Evolutionary conservation across 208 protist species (phyloP), one percentile per base, ranked within the genome.

Genomic region (Acanthamoeba quina): DNA sequence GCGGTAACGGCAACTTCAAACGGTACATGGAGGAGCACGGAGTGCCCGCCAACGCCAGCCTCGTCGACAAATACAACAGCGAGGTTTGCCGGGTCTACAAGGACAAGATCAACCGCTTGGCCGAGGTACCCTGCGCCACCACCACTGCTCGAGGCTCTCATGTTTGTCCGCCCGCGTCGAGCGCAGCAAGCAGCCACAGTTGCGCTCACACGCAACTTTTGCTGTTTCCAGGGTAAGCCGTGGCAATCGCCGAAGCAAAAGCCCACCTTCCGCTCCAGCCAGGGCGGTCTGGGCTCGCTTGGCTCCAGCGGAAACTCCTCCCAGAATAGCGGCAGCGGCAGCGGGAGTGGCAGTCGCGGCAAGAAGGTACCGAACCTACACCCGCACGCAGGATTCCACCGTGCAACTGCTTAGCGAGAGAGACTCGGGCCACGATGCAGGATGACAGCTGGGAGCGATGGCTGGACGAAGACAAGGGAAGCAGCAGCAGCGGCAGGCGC

Each of bases 41-140:
- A 26, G 82, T 90, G 58, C 82, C 82, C 13, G 15, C n/a, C 49
- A 68, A 68, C 21, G 37, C 41, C n/a, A 90, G 82, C 52, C 49
- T 90, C 34, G 56, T 29, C 31, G 82, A 90, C 19, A 90, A 90
- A 47, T 90, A 90, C 82, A 90, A 90, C 58, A 90, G 82, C 58
- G 56, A 62, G 31, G 82, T 90, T 11, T 62, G 56, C 58, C 82
- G 58, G 7, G 56, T 90, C 24, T 90, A 90, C 56, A 90, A 90
- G 58, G 82, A 90, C 15, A 90, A 37, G 56, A 41, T 90, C n/a
- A 49, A 11, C 31, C 21, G 56, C 21, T 29, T 90, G 56, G 82
- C 82, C 19, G 58, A 90, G 58, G 82, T 90, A 68, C 74, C 19
- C 47, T 4, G 70, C 26, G 70, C 34, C 11, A 80, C 1, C 29